Evolutionary conservation across 164 flowering plant genomes (phyloP).

Genomic region (Vitis rupestris): DNA sequence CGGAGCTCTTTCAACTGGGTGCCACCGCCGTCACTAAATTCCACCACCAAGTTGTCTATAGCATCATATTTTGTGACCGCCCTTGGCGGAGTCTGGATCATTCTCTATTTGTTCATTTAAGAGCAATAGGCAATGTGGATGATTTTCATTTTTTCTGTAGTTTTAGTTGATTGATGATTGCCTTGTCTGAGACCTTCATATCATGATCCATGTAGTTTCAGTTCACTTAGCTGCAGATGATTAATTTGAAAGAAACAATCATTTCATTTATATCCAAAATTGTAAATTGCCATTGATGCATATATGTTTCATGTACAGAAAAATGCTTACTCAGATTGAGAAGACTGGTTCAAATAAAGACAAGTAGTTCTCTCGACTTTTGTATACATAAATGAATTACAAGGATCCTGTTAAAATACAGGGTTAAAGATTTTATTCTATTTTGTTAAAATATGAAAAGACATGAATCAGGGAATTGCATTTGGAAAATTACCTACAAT

Average conservation of each 20-base stretch:
- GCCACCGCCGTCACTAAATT: slow-evolving; percentile 20
- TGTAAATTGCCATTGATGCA: no score
- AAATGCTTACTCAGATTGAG: no score
- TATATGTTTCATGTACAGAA: no score
- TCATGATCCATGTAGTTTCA: not conserved
- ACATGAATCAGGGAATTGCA: not conserved
- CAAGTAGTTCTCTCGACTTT: no score
- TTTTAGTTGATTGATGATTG: not conserved
- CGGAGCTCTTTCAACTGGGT: slow-evolving; percentile 12
- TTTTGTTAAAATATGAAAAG: not conserved
- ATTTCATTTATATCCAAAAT: no score
- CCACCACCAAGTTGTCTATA: slow-evolving; percentile 22
- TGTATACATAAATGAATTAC: no score
- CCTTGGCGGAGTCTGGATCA: slow-evolving; percentile 21
- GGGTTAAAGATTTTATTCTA: no score
- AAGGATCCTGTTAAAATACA: no score
- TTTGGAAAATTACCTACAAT: not conserved
- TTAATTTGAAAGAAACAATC: no score
- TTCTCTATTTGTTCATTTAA: slow-evolving; percentile 27
- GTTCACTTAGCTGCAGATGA: no score
- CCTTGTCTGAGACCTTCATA: not conserved
- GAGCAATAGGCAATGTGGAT: not conserved
- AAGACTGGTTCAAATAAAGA: no score
- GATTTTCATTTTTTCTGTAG: not conserved
- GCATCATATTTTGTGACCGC: slow-evolving; percentile 31